These are phyloP conservation scores for Coemansia guatemalensis DNA, from an alignment of 192 early-diverging fungal species.

Conservation along the genomic window DNA sequence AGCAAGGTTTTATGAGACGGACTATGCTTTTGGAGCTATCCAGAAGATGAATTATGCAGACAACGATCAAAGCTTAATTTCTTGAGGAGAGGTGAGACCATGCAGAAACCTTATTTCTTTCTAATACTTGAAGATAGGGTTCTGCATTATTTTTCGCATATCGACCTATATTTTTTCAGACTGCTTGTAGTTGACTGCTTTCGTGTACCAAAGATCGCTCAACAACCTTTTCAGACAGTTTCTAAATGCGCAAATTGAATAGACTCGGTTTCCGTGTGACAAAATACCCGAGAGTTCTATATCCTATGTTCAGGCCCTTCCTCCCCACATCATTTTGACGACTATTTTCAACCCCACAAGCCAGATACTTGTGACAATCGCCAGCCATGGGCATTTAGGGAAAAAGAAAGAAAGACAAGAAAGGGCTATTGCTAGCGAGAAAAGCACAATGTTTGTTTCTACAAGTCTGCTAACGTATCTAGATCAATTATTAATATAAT, in stretches of 20 bases:
- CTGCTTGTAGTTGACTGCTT: not conserved
- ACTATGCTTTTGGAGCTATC: no score
- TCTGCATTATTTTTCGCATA: no score
- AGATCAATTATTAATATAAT: not conserved
- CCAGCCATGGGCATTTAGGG: not conserved
- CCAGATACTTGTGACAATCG: not conserved
- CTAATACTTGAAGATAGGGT: no score
- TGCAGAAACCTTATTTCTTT: no score
- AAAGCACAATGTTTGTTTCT: not conserved
- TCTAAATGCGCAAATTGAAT: not conserved
- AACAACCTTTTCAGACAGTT: not conserved
- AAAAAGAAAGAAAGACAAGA: not conserved
- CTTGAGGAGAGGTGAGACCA: no score
- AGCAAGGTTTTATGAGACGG: no score
- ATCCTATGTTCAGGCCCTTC: no score
- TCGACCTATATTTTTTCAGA: no score
- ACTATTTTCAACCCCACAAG: slow-evolving; percentile 1
- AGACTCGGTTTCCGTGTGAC: not conserved
- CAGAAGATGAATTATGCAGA: no score
- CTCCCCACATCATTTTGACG: not conserved
- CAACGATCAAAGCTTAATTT: no score
- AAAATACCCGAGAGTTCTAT: not conserved
- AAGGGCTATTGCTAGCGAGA: not conserved
- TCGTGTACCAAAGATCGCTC: not conserved
- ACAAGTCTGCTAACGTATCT: not conserved